Conservation (phyloP, 1,284 basidiomycete species). For the Irpex sp. region DNA sequence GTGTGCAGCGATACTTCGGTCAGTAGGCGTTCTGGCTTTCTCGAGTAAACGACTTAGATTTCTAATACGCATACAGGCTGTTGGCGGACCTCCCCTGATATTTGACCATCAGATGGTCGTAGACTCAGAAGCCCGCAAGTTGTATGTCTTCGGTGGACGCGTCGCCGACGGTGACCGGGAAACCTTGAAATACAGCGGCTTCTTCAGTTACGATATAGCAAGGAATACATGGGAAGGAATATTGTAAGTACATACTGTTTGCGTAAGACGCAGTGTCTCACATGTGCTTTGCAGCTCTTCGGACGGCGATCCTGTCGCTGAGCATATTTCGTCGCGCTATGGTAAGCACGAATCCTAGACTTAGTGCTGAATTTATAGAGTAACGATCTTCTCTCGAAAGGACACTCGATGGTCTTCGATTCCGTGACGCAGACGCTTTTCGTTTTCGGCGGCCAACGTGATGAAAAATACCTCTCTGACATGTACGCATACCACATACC, state of each 20-base stretch:
- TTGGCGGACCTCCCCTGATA: conserved; percentile 70
- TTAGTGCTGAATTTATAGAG: no score
- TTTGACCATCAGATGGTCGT: conserved; percentile 83
- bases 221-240: conserved; percentile 61
- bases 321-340: conserved; percentile 52
- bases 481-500: conserved; percentile 71
- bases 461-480: conserved; percentile 63
- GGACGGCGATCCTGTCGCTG: conserved; percentile 12
- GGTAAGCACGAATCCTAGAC: conserved; percentile 34
- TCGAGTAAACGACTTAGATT: neutral
- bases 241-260: conserved; percentile 43
- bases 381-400: conserved; percentile 27
- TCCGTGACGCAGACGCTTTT: conserved; percentile 51
- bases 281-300: conserved; percentile 13
- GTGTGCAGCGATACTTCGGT: conserved; percentile 63
- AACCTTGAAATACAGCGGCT: conserved; percentile 56
- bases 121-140: conserved; percentile 64
- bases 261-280: neutral
- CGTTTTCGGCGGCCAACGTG: conserved; percentile 69
- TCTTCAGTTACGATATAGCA: conserved; percentile 67
- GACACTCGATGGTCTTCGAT: conserved; percentile 78
- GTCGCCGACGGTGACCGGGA: conserved; percentile 57
- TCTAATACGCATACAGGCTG: conserved; percentile 33
- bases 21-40: conserved; percentile 19
- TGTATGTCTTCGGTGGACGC: conserved; percentile 80